These are phyloP conservation scores for Pyronema domesticum DNA, from an alignment of 495 filamentous ascomycete species.

Conservation along the genomic window DNA sequence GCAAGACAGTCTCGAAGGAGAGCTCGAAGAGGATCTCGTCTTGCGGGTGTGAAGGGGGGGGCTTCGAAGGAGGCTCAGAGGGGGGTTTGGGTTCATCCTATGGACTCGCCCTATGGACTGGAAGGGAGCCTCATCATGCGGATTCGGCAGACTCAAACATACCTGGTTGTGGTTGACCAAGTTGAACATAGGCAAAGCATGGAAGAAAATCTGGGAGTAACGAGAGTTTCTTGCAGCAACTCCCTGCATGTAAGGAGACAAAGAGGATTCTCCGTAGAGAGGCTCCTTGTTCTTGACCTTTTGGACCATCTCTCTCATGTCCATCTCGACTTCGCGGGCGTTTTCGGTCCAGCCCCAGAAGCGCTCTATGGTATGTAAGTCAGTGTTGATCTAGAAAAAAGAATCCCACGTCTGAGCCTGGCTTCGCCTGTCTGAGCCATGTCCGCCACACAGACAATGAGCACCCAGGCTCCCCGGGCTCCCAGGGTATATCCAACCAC, in stretches of 20 bases:
- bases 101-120: too few species aligned
- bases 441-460: too few species aligned
- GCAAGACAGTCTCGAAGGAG: too few species aligned
- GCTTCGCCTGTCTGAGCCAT: not conserved
- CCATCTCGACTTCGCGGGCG: conserved; percentile 74
- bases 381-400: too few species aligned
- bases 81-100: too few species aligned
- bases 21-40: too few species aligned
- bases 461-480: conserved; percentile 3
- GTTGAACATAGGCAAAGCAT: conserved; percentile 89
- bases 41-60: too few species aligned
- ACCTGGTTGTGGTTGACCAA: conserved; percentile 86
- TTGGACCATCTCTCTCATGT: conserved; percentile 94
- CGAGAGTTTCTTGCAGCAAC: conserved; percentile 82
- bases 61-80: too few species aligned
- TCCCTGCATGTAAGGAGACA: conserved; percentile 80
- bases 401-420: not conserved
- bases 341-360: conserved; percentile 95
- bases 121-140: too few species aligned
- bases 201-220: conserved; percentile 65
- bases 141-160: conserved; percentile 19
- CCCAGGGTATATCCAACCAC: too few species aligned
- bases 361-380: conserved; percentile 39
- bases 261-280: conserved; percentile 62
- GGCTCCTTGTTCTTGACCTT: conserved; percentile 82